Percentiles rank a stretch among this genome's conserved stretches.
phyloP scores from a whole-genome alignment of 768 basidiomycete genomes.

The Galerina marginata region DNA sequence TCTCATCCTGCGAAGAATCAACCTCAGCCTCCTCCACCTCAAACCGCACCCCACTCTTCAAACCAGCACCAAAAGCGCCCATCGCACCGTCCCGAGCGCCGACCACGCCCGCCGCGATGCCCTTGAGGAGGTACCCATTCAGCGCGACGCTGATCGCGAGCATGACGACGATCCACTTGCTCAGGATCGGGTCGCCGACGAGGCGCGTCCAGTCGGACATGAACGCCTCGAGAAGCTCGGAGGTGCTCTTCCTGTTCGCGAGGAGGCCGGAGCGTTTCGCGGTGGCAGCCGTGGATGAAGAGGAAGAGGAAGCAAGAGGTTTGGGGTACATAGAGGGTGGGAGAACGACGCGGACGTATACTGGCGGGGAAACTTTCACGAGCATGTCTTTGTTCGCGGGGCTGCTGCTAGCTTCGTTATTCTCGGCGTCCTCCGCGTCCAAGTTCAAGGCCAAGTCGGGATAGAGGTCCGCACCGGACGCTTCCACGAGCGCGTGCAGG shows the following conservation, averaged over 20 bases:
- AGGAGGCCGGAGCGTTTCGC: neutral
- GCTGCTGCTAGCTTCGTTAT: conserved; percentile 3
- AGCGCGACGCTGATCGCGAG: conserved; percentile 86
- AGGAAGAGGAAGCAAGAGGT: neutral
- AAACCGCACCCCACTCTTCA: conserved; percentile 33
- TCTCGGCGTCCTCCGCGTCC: neutral
- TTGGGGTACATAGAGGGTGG: conserved; percentile 18
- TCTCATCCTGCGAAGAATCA: conserved; percentile 31
- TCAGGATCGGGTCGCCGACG: conserved; percentile 92
- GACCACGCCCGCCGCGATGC: conserved; percentile 66
- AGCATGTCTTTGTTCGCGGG: conserved; percentile 20
- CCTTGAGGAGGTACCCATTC: conserved; percentile 93
- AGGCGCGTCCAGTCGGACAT: conserved; percentile 90
- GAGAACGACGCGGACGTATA: conserved; percentile 31
- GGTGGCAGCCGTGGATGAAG: neutral
- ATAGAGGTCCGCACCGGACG: conserved; percentile 25
- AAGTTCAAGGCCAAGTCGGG: neutral
- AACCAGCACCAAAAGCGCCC: conserved; percentile 23
- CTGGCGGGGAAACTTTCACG: conserved; percentile 30
- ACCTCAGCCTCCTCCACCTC: conserved; percentile 30
- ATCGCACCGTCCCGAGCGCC: conserved; percentile 29
- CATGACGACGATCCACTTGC: conserved; percentile 92
- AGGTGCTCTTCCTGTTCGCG: conserved; percentile 28
- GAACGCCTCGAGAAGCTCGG: conserved; percentile 77
- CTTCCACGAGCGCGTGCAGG: conserved; percentile 59